Evolutionary conservation across 139 green algal species (phyloP), one percentile per base, ranked within the genome.

Genomic region (Dunaliella sp.): DNA sequence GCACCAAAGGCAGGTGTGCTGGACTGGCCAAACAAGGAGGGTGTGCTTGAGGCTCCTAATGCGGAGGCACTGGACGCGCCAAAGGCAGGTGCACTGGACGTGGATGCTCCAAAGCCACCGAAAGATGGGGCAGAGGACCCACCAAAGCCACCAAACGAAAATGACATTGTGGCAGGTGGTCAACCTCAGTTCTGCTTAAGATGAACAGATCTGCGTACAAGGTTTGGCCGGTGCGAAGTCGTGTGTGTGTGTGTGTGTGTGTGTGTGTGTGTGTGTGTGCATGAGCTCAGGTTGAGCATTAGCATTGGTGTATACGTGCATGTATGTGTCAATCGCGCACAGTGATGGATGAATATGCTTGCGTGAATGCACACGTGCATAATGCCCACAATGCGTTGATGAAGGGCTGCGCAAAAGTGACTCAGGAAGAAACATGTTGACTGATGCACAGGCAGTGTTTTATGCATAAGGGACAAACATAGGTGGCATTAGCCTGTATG

Each of bases 1-100:
- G 80, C 32, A 16, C 78, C 78, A 83, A 83, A 84, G 30, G 80
- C 80, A 33, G 80, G 82, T 36, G 65, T 34, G 26, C 57, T 58
- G 31, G 80, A 38, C 28, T 35, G 36, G 24, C 77, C 77, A 73
- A 83, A 85, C 21, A 84, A 77, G 30, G 83, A 21, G 1, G 72
- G 34, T 57, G 58, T 82, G 72, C 30, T 81, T 59, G 83, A 31
- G 36, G 88, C 82, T 48, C 80, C 85, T 77, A 88, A 84, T 38
- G 80, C 80, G 36, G 80, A 30, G 1, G 80, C 80, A 34, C 57
- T 58, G 31, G 80, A 38, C 28, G 80, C 80, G 24, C 77, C 77
- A 73, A 83, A 85, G 36, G 38, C n/a, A 48, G 81, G 26, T 73
- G 65, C 83, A 81, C 48, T 16, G n/a, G n/a, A n/a, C 16, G 48